Evolutionary conservation across 78 protist species (phyloP).

Genomic region (Bodo saltans): DNA sequence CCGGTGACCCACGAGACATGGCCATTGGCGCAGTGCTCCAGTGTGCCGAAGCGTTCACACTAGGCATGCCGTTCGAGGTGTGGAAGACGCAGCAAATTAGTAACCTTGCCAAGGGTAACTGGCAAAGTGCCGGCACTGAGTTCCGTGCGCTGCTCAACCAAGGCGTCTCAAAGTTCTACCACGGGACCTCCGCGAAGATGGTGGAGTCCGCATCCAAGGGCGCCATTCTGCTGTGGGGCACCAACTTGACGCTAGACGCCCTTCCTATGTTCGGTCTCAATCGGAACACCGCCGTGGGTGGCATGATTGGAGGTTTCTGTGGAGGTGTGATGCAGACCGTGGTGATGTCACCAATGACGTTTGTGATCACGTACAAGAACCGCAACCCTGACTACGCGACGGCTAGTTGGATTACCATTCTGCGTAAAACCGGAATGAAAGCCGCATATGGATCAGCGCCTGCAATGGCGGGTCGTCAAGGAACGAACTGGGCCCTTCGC

Average conservation of each 20-base stretch:
- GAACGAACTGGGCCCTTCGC: conserved; percentile 37
- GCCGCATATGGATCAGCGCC: not conserved
- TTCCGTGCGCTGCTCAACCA: not conserved
- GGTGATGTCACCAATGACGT: conserved; percentile 1
- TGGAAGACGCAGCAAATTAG: conserved; percentile 36
- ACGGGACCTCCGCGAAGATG: conserved; percentile 4
- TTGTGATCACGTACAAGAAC: conserved; percentile 3
- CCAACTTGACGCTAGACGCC: not conserved
- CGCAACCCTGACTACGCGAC: not conserved
- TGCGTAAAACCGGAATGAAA: not conserved
- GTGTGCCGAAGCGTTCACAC: not conserved
- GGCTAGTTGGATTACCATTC: not conserved
- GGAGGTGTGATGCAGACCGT: not conserved
- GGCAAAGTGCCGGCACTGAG: not conserved
- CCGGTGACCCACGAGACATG: conserved; percentile 17
- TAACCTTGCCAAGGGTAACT: too few relatives aligned
- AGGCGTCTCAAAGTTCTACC: conserved; percentile 3
- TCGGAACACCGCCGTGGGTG: not conserved
- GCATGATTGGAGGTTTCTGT: not conserved
- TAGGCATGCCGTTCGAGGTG: conserved; percentile 38
- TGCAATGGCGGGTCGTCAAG: conserved; percentile 17
- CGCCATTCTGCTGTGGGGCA: conserved; percentile 22
- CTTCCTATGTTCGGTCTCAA: not conserved
- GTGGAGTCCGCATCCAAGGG: conserved; percentile 30
- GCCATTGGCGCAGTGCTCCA: conserved; percentile 25